These are phyloP conservation scores for Penicillium hesseltinei DNA, from an alignment of 2,329 filamentous ascomycete genomes.

Conservation along the genomic window DNA sequence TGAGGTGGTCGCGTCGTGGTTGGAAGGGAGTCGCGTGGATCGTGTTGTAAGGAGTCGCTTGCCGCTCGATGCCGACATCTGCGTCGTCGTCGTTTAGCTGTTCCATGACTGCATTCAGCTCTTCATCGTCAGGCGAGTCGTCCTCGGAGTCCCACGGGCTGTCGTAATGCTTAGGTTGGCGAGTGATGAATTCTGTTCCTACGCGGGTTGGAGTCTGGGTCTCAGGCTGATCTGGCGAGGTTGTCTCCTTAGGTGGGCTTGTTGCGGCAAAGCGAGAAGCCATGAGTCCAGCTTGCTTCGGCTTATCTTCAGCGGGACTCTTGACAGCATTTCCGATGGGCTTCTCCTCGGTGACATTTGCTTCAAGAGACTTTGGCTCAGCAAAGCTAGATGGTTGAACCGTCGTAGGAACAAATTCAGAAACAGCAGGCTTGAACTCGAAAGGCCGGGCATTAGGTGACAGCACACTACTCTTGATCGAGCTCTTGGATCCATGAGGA, in stretches of 20 bases:
- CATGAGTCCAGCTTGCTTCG: slow-evolving; percentile 29
- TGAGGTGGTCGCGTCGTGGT: slow-evolving; percentile 15
- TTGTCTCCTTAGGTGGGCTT: slow-evolving; percentile 26
- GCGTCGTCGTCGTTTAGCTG: slow-evolving; percentile 73
- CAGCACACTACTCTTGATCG: slow-evolving; percentile 54
- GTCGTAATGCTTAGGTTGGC: slow-evolving; percentile 1
- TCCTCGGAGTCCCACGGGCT: slow-evolving; percentile 23
- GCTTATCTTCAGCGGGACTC: not conserved
- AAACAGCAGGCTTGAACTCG: slow-evolving; percentile 45
- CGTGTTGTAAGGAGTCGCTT: slow-evolving; percentile 34
- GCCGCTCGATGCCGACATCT: slow-evolving; percentile 69
- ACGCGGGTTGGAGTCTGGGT: not conserved
- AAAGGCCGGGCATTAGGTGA: slow-evolving; percentile 73
- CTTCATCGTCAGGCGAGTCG: slow-evolving; percentile 52
- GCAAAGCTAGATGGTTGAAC: slow-evolving; percentile 16
- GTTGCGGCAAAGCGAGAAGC: slow-evolving; percentile 37
- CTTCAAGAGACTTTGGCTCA: slow-evolving; percentile 10
- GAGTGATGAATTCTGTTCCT: not conserved
- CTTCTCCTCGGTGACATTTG: slow-evolving; percentile 17
- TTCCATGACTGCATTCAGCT: slow-evolving; percentile 91
- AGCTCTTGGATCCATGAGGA: slow-evolving; percentile 23
- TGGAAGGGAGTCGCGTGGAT: slow-evolving; percentile 12
- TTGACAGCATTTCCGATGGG: slow-evolving; percentile 9
- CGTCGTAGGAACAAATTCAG: slow-evolving; percentile 28
- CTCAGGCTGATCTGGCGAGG: slow-evolving; percentile 9